Evolutionary conservation across 495 filamentous ascomycete species (phyloP).

Genomic region (Xylaria venustula): DNA sequence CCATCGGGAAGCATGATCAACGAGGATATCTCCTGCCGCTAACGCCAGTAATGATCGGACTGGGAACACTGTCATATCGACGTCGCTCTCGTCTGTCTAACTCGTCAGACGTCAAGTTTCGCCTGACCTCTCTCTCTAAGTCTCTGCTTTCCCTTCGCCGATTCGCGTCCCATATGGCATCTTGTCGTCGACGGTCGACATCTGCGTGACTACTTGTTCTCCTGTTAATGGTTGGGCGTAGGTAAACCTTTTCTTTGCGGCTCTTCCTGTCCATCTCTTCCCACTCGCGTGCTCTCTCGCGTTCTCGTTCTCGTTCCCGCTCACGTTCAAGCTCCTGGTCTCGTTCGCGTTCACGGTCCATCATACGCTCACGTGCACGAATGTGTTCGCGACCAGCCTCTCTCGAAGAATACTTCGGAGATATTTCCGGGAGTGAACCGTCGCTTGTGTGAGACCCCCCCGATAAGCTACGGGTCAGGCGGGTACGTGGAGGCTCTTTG

Average conservation of each 20-base stretch:
- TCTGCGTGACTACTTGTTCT: slow-evolving; percentile 47
- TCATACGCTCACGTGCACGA: slow-evolving; percentile 25
- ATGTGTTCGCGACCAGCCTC: slow-evolving; percentile 24
- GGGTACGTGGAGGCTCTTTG: slow-evolving; percentile 16
- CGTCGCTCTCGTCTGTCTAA: slow-evolving; percentile 25
- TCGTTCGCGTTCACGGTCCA: slow-evolving; percentile 27
- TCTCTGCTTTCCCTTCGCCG: slow-evolving; percentile 25
- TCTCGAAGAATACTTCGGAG: slow-evolving; percentile 18
- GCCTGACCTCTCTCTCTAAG: slow-evolving; percentile 29
- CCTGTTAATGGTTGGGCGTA: slow-evolving; percentile 30
- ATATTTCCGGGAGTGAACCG: slow-evolving; percentile 22
- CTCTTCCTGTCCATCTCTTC: slow-evolving; percentile 25
- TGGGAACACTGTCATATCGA: slow-evolving; percentile 26
- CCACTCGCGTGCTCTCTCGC: slow-evolving; percentile 21
- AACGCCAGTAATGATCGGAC: slow-evolving; percentile 36
- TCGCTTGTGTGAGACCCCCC: slow-evolving; percentile 28
- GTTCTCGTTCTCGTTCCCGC: slow-evolving; percentile 8
- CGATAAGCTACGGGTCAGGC: slow-evolving; percentile 28
- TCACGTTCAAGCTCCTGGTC: slow-evolving; percentile 18
- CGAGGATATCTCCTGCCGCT: slow-evolving; percentile 36
- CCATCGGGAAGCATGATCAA: background rate
- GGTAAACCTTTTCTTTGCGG: slow-evolving; percentile 27
- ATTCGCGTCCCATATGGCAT: slow-evolving; percentile 29
- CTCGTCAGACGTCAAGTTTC: slow-evolving; percentile 27
- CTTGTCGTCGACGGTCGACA: slow-evolving; percentile 31